These are phyloP conservation scores for Diutina siamensis DNA, from an alignment of 1,139 yeast genomes.

Conservation along the genomic window DNA sequence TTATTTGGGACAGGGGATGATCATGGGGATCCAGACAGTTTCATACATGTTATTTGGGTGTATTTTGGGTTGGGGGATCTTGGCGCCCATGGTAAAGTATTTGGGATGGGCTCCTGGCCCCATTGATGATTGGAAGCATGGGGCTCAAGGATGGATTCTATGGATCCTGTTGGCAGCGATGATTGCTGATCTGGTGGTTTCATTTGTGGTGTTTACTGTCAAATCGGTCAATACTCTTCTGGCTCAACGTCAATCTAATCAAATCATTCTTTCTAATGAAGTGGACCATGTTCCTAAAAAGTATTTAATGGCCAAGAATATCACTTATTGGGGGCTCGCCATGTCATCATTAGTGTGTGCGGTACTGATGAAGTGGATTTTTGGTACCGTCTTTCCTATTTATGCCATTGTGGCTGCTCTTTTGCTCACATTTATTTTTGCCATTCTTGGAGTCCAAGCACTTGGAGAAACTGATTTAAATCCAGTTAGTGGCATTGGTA, in stretches of 20 bases:
- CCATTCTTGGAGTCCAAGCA: slow-evolving; percentile 84
- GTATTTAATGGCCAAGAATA: slow-evolving; percentile 36
- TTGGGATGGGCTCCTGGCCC: slow-evolving; percentile 84
- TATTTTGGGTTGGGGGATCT: slow-evolving; percentile 78
- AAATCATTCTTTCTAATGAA: background rate
- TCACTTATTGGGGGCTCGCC: slow-evolving; percentile 50
- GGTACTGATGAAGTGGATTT: slow-evolving; percentile 49
- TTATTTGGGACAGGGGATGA: slow-evolving; percentile 92
- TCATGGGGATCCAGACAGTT: slow-evolving; percentile 92
- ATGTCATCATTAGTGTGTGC: slow-evolving; percentile 60
- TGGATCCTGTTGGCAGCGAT: slow-evolving; percentile 91
- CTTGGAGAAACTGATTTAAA: slow-evolving; percentile 93
- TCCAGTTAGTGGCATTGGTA: slow-evolving; percentile 96
- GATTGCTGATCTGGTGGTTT: slow-evolving; percentile 85
- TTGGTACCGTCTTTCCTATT: slow-evolving; percentile 60
- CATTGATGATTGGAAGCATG: slow-evolving; percentile 83
- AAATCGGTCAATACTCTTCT: slow-evolving; percentile 22
- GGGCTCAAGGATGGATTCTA: slow-evolving; percentile 95
- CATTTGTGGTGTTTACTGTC: slow-evolving; percentile 54
- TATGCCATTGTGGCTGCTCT: slow-evolving; percentile 63
- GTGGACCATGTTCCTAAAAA: background rate
- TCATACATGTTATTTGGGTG: slow-evolving; percentile 87
- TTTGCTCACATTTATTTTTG: slow-evolving; percentile 61
- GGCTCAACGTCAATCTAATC: background rate
- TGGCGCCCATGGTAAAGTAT: slow-evolving; percentile 67